Percentiles rank a stretch among this genome's conserved stretches.
Conservation (phyloP, 441 rosid genomes). For the Gossypium davidsonii region DNA sequence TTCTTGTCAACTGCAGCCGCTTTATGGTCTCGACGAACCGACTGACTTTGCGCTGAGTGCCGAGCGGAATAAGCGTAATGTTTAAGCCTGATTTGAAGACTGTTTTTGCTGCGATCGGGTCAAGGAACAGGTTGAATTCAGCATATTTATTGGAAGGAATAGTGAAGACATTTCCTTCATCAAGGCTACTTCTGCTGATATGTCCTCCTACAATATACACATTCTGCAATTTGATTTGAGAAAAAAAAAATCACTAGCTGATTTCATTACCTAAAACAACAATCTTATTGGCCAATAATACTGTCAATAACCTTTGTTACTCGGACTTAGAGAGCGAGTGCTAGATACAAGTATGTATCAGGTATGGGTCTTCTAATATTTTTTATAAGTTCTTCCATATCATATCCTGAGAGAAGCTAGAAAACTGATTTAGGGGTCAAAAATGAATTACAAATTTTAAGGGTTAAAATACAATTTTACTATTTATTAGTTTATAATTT, state of each 20-base stretch:
- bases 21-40: constrained; percentile 33
- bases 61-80: constrained; percentile 68
- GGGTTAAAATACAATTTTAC: no score
- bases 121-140: constrained; percentile 83
- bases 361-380: no score
- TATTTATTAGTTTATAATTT: no score
- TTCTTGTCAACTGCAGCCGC: constrained; percentile 25
- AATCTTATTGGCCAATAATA: no score
- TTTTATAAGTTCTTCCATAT: no score
- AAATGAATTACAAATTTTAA: no score
- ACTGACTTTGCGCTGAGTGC: constrained; percentile 42
- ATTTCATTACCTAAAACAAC: not conserved
- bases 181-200: constrained; percentile 27
- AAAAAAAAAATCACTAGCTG: not conserved
- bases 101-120: constrained; percentile 68
- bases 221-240: constrained; percentile 37
- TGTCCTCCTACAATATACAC: constrained; percentile 80
- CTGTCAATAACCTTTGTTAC: no score
- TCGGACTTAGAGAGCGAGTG: no score
- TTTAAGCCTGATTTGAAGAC: constrained; percentile 55
- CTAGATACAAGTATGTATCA: no score
- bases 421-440: no score
- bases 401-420: no score
- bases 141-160: constrained; percentile 44
- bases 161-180: constrained; percentile 53